Evolutionary conservation across 768 basidiomycete genomes (phyloP).

Genomic region (Chalciporus piperatus): DNA sequence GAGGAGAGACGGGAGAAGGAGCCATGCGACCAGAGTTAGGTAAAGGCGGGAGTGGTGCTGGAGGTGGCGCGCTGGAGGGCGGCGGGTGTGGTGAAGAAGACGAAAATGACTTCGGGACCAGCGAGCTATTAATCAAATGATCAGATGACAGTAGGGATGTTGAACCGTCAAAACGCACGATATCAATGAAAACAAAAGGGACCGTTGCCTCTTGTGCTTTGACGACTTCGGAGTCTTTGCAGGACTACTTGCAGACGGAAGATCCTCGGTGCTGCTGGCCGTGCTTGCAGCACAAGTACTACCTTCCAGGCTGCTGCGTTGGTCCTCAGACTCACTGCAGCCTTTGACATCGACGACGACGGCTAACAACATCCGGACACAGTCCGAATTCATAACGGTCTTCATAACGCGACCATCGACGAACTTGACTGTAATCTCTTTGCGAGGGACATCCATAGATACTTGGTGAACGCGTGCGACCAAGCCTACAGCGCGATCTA

Average conservation of each 20-base stretch:
- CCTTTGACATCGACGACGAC: conserved; percentile 54
- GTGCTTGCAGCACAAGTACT: conserved; percentile 22
- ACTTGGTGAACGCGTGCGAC: conserved; percentile 56
- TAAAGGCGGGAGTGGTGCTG: conserved; percentile 30
- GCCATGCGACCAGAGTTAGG: conserved; percentile 25
- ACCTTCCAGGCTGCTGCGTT: conserved; percentile 31
- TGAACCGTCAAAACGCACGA: conserved; percentile 36
- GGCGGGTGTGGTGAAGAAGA: conserved; percentile 16
- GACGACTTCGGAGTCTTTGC: conserved; percentile 33
- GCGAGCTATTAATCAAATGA: conserved; percentile 15
- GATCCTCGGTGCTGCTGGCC: conserved; percentile 17
- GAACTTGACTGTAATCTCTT: conserved; percentile 51
- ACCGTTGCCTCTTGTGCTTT: conserved; percentile 69
- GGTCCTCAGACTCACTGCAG: conserved; percentile 37
- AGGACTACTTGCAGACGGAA: conserved; percentile 12
- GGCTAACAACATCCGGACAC: conserved; percentile 44
- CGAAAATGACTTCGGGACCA: conserved; percentile 33
- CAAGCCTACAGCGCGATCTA: conserved; percentile 60
- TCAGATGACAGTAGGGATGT: conserved; percentile 7
- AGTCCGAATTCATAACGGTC: conserved; percentile 44
- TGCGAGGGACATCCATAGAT: conserved; percentile 53
- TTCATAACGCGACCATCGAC: conserved; percentile 52
- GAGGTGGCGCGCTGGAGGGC: conserved; percentile 26
- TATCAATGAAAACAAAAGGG: conserved; percentile 67
- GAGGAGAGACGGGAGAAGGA: conserved; percentile 26